Evolutionary conservation across 2,329 filamentous ascomycete species (phyloP), one percentile per base, ranked within the genome.

Genomic region (Xylaria arbuscula): DNA sequence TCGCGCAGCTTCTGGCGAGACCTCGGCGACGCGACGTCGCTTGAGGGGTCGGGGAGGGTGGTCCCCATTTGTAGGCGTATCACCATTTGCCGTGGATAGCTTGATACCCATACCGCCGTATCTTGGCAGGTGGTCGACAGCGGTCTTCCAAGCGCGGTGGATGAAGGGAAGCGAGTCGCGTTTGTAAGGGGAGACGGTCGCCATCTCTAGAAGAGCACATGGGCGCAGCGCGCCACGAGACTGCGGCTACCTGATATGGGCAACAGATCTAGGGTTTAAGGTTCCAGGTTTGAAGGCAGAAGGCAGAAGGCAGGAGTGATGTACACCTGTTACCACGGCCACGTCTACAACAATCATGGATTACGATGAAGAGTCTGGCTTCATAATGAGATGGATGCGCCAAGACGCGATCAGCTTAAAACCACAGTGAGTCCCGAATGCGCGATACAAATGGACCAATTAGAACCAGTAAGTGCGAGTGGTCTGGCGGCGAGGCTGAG

Each of bases 81-180:
- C 79, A 75, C 76, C 76, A 72, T 78, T 78, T 62, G 79, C 74
- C 58, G 79, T 79, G 45, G 81, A 82, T 15, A 80, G 72, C 66
- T 81, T 82, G 74, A 79, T 82, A 60, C 83, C 83, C 83, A 85
- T 85, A 67, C 76, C 75, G 74, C 77, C 75, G 74, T 84, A 81
- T 17, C 17, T 57, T 72, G 75, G 72, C 45, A 77, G 79, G 68
- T 82, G 80, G 67, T 82, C 82, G 75, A 86, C 78, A 56, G 81
- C 82, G 69, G 80, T 82, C 70, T 83, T 80, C 85, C 84, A 87
- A 75, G 85, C 86, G 76, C 86, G 83, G 72, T 86, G 84, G 68
- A 88, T 83, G 77, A 85, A 88, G 68, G 86, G 85, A 65, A 84
- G 80, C 42, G 61, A 62, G 73, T 80, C 82, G 79, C 83, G 83